Evolutionary conservation across 1,284 basidiomycete genomes (phyloP).

Genomic region (Prillingera fragicola): DNA sequence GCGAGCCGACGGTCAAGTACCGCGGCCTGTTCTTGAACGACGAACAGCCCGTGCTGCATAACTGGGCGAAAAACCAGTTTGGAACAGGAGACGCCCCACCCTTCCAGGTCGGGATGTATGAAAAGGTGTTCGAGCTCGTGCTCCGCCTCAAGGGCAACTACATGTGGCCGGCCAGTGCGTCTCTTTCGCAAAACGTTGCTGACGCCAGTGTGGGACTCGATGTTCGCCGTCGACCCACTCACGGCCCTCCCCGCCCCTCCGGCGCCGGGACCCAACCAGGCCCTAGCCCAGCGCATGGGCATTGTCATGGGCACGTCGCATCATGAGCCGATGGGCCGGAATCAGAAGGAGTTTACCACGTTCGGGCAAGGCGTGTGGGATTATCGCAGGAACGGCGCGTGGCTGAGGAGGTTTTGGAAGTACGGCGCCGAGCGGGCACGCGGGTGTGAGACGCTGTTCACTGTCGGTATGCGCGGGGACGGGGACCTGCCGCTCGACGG

Average conservation of each 20-base stretch:
- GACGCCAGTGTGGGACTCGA: constrained; percentile 48
- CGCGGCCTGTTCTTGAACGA: constrained; percentile 60
- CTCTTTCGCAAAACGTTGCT: neutral
- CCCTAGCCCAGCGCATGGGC: constrained; percentile 61
- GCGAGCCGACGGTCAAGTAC: constrained; percentile 63
- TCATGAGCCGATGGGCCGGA: constrained; percentile 44
- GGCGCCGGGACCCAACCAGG: constrained; percentile 54
- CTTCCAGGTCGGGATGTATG: constrained; percentile 55
- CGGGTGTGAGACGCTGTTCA: constrained; percentile 25
- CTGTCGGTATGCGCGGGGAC: constrained; percentile 32
- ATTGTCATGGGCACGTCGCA: constrained; percentile 59
- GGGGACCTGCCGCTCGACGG: constrained; percentile 23
- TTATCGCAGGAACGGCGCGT: constrained; percentile 19
- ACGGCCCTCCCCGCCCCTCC: constrained; percentile 17
- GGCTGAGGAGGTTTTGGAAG: constrained; percentile 23
- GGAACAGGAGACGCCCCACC: constrained; percentile 57
- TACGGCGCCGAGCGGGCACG: constrained; percentile 29
- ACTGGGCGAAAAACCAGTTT: constrained; percentile 58
- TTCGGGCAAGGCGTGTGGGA: constrained; percentile 16
- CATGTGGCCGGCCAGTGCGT: constrained; percentile 52
- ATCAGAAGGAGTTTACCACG: constrained; percentile 5
- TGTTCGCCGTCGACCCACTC: constrained; percentile 62
- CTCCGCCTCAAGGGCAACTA: constrained; percentile 64
- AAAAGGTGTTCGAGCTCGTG: constrained; percentile 56
- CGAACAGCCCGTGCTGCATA: constrained; percentile 59